These are phyloP conservation scores for Aspergillus leporis DNA, from an alignment of 495 filamentous ascomycete species.

Conservation along the genomic window DNA sequence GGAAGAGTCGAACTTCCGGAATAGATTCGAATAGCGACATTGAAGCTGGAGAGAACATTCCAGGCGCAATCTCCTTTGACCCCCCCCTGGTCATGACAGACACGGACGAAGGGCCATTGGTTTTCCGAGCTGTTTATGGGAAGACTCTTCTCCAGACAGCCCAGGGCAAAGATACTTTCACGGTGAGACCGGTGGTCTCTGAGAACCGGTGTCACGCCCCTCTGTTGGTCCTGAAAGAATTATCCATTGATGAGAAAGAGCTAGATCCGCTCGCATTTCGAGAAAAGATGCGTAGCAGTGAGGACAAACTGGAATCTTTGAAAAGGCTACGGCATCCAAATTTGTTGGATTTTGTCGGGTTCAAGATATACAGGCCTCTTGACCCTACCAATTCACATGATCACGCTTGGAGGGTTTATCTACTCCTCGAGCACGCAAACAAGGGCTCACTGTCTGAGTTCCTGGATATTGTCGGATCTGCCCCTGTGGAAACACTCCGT, in stretches of 20 bases:
- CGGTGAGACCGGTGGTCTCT: constrained; percentile 63
- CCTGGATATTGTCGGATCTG: constrained; percentile 71
- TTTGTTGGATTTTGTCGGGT: constrained; percentile 75
- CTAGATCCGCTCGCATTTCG: constrained; percentile 50
- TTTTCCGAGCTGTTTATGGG: constrained; percentile 65
- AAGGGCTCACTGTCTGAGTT: constrained; percentile 82
- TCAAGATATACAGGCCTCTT: constrained; percentile 62
- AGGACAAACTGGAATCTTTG: constrained; percentile 74
- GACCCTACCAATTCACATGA: constrained; percentile 27
- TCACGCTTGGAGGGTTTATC: constrained; percentile 70
- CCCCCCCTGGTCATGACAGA: constrained; percentile 63
- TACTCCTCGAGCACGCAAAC: constrained; percentile 75
- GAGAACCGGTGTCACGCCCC: constrained; percentile 51
- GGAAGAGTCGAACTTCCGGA: constrained; percentile 41
- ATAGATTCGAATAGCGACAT: constrained; percentile 31
- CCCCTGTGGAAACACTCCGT: constrained; percentile 70
- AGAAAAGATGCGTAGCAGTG: constrained; percentile 56
- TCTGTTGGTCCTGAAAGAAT: constrained; percentile 67
- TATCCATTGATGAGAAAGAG: constrained; percentile 36
- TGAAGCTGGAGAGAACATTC: constrained; percentile 40
- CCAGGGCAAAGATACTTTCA: constrained; percentile 59
- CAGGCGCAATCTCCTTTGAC: constrained; percentile 66
- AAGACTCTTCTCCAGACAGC: constrained; percentile 60
- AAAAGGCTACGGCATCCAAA: constrained; percentile 77
- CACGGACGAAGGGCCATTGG: constrained; percentile 51